These are phyloP conservation scores for Asterochloris sp. DNA, from an alignment of 139 green algal genomes.

Conservation along the genomic window DNA sequence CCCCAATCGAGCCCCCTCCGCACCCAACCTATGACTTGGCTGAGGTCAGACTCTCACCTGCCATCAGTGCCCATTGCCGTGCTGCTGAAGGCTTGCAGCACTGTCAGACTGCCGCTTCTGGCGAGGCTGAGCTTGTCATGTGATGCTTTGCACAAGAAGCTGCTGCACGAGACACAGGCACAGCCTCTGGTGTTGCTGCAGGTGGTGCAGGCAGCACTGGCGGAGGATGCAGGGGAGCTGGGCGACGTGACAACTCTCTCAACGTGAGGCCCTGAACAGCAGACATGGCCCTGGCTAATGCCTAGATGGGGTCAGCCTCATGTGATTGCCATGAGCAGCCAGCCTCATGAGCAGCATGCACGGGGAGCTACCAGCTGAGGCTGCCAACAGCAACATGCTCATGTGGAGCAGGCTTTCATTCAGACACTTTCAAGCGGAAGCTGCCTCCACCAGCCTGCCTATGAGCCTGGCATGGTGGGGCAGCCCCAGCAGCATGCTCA, in stretches of 20 bases:
- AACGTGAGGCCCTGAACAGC: constrained; percentile 52
- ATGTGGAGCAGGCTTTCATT: too few species aligned
- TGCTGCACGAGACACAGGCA: too few species aligned
- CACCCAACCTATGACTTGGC: constrained; percentile 80
- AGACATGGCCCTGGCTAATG: not conserved
- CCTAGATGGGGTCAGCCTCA: not conserved
- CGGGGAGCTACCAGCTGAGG: too few species aligned
- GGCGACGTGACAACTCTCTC: constrained; percentile 89
- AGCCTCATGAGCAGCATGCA: not conserved
- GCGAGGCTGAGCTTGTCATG: constrained; percentile 5
- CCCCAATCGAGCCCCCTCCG: constrained; percentile 53
- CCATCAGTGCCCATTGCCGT: not conserved
- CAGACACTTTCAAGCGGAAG: too few species aligned
- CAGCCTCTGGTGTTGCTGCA: constrained; percentile 2
- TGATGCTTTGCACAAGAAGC: not conserved
- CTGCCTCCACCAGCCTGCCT: too few species aligned
- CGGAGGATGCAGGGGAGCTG: constrained; percentile 81
- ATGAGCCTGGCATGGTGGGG: too few species aligned
- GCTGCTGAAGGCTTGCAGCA: not conserved
- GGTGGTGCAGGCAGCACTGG: constrained; percentile 62
- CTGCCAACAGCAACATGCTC: too few species aligned
- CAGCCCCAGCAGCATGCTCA: too few species aligned
- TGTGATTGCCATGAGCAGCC: not conserved
- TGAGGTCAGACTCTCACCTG: constrained; percentile 22
- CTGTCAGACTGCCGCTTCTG: constrained; percentile 20